These are phyloP conservation scores for Kickxella alabastrina DNA, from an alignment of 192 early-diverging fungal genomes.

Conservation along the genomic window DNA sequence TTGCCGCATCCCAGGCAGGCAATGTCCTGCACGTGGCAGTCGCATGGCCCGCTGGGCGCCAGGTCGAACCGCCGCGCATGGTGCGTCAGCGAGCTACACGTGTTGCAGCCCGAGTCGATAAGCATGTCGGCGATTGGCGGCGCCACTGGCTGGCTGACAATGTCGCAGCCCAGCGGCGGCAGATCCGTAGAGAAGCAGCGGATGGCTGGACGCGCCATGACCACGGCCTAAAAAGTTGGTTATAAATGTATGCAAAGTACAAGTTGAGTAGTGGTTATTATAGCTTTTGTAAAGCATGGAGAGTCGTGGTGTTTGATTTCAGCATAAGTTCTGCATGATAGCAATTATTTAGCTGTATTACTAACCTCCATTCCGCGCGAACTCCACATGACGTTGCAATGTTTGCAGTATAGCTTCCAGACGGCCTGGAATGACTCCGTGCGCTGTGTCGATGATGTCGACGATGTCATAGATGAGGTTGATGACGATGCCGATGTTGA, in stretches of 20 bases:
- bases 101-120: conserved; percentile 24
- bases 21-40: conserved; percentile 51
- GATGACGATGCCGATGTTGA: conserved; percentile 3
- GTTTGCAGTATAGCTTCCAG: conserved; percentile 47
- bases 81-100: conserved; percentile 36
- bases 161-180: conserved; percentile 44
- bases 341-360: too few relatives aligned
- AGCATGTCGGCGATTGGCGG: conserved; percentile 34
- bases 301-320: too few relatives aligned
- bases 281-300: too few relatives aligned
- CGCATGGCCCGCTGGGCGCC: conserved; percentile 42
- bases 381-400: conserved; percentile 46
- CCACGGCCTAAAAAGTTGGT: conserved; percentile 34
- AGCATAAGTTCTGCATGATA: too few relatives aligned
- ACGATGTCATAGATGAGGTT: not conserved
- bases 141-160: conserved; percentile 39
- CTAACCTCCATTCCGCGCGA: conserved; percentile 47
- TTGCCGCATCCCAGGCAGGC: conserved; percentile 50
- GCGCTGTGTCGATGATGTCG: conserved; percentile 4
- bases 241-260: not conserved
- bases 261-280: too few relatives aligned
- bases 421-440: conserved; percentile 45
- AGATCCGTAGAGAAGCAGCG: conserved; percentile 47
- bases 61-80: conserved; percentile 48
- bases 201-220: conserved; percentile 46